phyloP scores from a whole-genome alignment of 441 rosid species.

The Bocquillonia castaneifolia region DNA sequence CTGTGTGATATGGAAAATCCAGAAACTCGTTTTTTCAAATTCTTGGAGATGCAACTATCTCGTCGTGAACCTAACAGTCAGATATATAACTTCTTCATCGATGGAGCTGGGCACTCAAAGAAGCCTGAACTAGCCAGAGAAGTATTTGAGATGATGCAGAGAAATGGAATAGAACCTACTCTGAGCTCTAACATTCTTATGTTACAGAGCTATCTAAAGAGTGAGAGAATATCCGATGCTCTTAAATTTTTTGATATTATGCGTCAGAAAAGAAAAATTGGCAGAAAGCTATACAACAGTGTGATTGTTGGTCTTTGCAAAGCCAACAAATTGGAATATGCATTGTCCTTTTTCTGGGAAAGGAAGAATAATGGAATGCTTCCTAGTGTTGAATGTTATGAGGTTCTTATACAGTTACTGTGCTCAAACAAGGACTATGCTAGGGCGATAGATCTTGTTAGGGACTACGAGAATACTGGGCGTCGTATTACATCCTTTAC shows the following conservation, averaged over 20 bases:
- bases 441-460: slow-evolving; percentile 44
- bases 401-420: slow-evolving; percentile 40
- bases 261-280: slow-evolving; percentile 27
- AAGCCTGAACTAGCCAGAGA: slow-evolving; percentile 64
- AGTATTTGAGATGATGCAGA: slow-evolving; percentile 55
- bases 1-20: slow-evolving; percentile 49
- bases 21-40: slow-evolving; percentile 34
- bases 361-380: slow-evolving; percentile 37
- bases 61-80: slow-evolving; percentile 22
- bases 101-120: slow-evolving; percentile 68
- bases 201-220: slow-evolving; percentile 64
- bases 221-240: slow-evolving; percentile 53
- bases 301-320: slow-evolving; percentile 60
- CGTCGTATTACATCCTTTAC: slow-evolving; percentile 52
- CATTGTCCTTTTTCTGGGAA: slow-evolving; percentile 40
- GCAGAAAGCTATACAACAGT: slow-evolving; percentile 37
- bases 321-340: slow-evolving; percentile 38
- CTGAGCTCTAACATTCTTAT: slow-evolving; percentile 38
- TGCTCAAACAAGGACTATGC: slow-evolving; percentile 39
- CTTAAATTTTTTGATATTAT: slow-evolving; percentile 42
- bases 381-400: slow-evolving; percentile 59
- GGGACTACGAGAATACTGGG: slow-evolving; percentile 44
- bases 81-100: slow-evolving; percentile 52
- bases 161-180: slow-evolving; percentile 43
- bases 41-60: slow-evolving; percentile 54